Conservation (phyloP, 176 grass and related monocot species). For the Eragrostis curvula region DNA sequence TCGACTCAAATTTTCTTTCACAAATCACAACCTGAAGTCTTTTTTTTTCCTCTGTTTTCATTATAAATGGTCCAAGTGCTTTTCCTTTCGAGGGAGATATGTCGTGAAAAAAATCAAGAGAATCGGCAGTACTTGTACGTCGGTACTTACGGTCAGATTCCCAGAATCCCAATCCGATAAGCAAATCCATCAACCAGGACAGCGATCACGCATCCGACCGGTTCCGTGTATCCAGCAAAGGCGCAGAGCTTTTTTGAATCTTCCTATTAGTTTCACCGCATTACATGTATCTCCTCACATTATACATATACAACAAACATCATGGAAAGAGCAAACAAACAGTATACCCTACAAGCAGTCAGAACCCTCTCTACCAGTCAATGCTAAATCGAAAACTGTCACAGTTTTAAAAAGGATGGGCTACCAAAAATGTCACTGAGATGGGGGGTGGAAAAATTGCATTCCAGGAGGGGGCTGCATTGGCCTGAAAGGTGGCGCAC, state of each 20-base stretch:
- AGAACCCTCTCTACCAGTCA: slow-evolving; percentile 52
- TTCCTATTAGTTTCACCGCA: slow-evolving; percentile 41
- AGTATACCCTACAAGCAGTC: slow-evolving; percentile 57
- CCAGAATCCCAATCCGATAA: neutral
- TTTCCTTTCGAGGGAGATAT: neutral
- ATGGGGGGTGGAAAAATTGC: slow-evolving; percentile 77
- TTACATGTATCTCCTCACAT: slow-evolving; percentile 53
- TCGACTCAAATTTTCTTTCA: too few relatives aligned
- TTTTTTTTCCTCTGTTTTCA: neutral
- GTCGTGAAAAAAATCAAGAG: neutral
- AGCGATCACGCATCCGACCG: neutral
- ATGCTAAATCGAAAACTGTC: slow-evolving; percentile 49
- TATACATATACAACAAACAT: slow-evolving; percentile 57
- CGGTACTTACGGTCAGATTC: neutral
- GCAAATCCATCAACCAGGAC: neutral
- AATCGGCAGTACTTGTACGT: neutral
- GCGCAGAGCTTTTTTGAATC: slow-evolving; percentile 1
- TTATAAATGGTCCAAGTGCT: neutral
- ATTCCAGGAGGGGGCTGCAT: slow-evolving; percentile 80
- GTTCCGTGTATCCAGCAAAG: neutral
- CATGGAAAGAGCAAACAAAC: slow-evolving; percentile 30
- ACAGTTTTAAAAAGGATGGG: slow-evolving; percentile 37
- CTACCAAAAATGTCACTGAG: slow-evolving; percentile 65
- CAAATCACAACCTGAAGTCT: neutral
- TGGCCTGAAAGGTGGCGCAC: slow-evolving; percentile 60